Conservation (phyloP, 805 yeast species). For the Nakazawaea ernobii region DNA sequence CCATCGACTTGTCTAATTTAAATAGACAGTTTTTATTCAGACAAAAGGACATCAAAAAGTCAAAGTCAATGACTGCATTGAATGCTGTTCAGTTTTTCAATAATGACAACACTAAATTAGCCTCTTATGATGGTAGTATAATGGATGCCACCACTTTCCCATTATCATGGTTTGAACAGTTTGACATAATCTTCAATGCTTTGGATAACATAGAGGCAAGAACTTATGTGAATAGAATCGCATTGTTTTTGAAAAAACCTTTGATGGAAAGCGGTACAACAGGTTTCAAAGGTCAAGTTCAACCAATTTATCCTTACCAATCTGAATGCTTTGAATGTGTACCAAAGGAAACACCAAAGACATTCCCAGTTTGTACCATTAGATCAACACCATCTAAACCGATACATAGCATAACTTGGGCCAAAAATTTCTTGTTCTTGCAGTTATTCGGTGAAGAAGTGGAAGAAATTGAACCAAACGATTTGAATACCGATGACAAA, state of each 20-base stretch:
- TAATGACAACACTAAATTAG: slow-evolving; percentile 53
- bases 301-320: slow-evolving; percentile 75
- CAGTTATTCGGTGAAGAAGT: slow-evolving; percentile 64
- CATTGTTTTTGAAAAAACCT: slow-evolving; percentile 67
- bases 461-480: slow-evolving; percentile 23
- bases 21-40: slow-evolving; percentile 92
- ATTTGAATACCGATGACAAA: slow-evolving; percentile 57
- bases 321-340: slow-evolving; percentile 95
- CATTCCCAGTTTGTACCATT: slow-evolving; percentile 94
- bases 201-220: slow-evolving; percentile 92
- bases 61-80: slow-evolving; percentile 82
- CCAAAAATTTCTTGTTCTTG: slow-evolving; percentile 80
- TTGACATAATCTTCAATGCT: slow-evolving; percentile 82
- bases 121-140: slow-evolving; percentile 83
- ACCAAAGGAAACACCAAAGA: slow-evolving; percentile 79
- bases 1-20: slow-evolving; percentile 86
- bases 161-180: slow-evolving; percentile 69
- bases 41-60: slow-evolving; percentile 81
- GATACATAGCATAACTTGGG: slow-evolving; percentile 96
- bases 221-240: slow-evolving; percentile 79
- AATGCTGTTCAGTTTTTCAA: slow-evolving; percentile 75
- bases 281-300: slow-evolving; percentile 91
- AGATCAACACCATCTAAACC: slow-evolving; percentile 96
- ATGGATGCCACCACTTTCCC: slow-evolving; percentile 72
- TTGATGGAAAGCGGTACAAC: slow-evolving; percentile 93